Conservation (phyloP, 2,329 filamentous ascomycete genomes). For the Aaosphaeria arxii region DNA sequence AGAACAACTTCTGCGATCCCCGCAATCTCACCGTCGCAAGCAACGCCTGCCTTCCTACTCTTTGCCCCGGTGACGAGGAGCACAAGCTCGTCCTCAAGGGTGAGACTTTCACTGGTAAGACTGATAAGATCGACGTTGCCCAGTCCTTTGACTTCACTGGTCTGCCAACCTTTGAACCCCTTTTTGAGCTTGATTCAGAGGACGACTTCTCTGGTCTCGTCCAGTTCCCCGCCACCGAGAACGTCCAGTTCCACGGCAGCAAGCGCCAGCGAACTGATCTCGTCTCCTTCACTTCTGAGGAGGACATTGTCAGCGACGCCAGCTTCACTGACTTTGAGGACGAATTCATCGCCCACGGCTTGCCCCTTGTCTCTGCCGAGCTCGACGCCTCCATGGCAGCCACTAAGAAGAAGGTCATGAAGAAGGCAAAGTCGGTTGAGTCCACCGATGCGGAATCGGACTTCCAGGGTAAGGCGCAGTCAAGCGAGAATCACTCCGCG, state of each 20-base stretch:
- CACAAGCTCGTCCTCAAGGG: slow-evolving; percentile 51
- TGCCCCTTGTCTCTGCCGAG: slow-evolving; percentile 60
- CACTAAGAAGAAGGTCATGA: slow-evolving; percentile 25
- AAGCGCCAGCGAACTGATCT: slow-evolving; percentile 73
- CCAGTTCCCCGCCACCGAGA: slow-evolving; percentile 61
- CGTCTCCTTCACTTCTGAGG: slow-evolving; percentile 60
- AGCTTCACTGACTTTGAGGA: slow-evolving; percentile 76
- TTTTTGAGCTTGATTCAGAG: slow-evolving; percentile 87
- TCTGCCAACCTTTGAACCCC: slow-evolving; percentile 75
- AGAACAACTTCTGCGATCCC: slow-evolving; percentile 87
- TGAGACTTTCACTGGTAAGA: slow-evolving; percentile 34
- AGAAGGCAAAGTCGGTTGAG: slow-evolving; percentile 23
- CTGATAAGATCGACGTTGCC: slow-evolving; percentile 16
- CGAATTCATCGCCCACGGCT: slow-evolving; percentile 58
- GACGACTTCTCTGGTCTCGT: slow-evolving; percentile 80
- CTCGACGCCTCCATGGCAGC: slow-evolving; percentile 38
- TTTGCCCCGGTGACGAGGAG: slow-evolving; percentile 63
- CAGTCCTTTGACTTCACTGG: slow-evolving; percentile 48
- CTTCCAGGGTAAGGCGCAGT: slow-evolving; percentile 32
- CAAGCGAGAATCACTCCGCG: slow-evolving; percentile 31
- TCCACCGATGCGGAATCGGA: slow-evolving; percentile 36
- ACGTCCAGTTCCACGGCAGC: slow-evolving; percentile 58
- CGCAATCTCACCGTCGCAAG: slow-evolving; percentile 76
- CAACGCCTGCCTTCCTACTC: slow-evolving; percentile 61
- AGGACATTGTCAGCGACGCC: slow-evolving; percentile 75